A percentile compares a stretch with the other conserved stretches of the same genome.
These are phyloP conservation scores for Fusarium sp. DNA, from an alignment of 2,329 filamentous ascomycete species.

Conservation along the genomic window DNA sequence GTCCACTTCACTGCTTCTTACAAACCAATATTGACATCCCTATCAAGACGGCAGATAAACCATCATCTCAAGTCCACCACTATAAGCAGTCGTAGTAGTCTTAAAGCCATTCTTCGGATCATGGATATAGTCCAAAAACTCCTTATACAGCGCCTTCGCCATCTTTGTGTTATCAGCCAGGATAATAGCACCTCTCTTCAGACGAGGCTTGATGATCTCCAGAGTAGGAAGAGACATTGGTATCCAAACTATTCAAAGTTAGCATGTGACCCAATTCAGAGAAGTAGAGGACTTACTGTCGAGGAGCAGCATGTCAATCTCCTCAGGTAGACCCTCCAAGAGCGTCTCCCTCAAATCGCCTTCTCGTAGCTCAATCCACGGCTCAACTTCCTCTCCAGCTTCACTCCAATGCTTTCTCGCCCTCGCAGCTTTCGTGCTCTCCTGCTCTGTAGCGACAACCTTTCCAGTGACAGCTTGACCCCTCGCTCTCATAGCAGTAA, in stretches of 20 bases:
- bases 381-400: conserved; percentile 61
- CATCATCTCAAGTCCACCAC: conserved; percentile 47
- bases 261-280: not conserved
- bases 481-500: conserved; percentile 25
- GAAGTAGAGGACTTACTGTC: conserved; percentile 62
- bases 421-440: conserved; percentile 61
- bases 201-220: conserved; percentile 57
- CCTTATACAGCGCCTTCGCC: conserved; percentile 55
- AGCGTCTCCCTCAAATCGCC: conserved; percentile 68
- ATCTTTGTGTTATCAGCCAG: conserved; percentile 61
- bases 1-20: conserved; percentile 31
- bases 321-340: conserved; percentile 53
- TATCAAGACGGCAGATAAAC: conserved; percentile 34
- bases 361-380: conserved; percentile 65
- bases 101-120: conserved; percentile 61
- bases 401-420: conserved; percentile 66
- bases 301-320: conserved; percentile 68
- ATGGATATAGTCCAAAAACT: conserved; percentile 60
- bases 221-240: conserved; percentile 65
- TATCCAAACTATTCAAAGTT: conserved; percentile 61
- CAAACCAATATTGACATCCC: not conserved
- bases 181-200: conserved; percentile 60
- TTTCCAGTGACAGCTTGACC: conserved; percentile 36
- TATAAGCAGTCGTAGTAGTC: conserved; percentile 49
- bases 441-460: conserved; percentile 71